Conservation (phyloP, 257 asterid species). For the Rubia yunnanensis region DNA sequence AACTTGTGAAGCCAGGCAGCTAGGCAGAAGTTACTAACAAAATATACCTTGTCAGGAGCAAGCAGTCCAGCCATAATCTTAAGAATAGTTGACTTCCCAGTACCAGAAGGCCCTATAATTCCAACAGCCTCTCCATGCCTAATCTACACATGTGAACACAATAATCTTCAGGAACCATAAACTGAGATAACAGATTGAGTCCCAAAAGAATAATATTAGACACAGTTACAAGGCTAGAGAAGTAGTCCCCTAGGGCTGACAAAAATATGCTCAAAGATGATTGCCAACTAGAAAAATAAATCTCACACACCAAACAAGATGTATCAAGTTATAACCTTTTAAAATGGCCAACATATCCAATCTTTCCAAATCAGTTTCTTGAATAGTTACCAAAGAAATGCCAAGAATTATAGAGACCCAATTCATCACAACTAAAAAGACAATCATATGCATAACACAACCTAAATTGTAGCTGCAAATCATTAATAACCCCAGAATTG, state of each 20-base stretch:
- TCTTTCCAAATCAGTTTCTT: neutral
- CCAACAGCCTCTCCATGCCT: conserved; percentile 99
- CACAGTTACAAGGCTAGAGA: neutral
- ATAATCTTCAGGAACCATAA: neutral
- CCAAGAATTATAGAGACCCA: neutral
- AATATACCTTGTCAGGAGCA: conserved; percentile 88
- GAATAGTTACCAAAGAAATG: neutral
- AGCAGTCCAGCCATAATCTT: conserved; percentile 98
- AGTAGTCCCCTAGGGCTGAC: neutral
- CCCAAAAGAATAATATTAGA: neutral
- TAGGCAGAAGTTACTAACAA: conserved; percentile 9
- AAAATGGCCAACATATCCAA: neutral
- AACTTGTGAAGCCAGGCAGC: neutral
- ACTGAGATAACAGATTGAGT: neutral
- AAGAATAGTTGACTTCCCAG: conserved; percentile 94
- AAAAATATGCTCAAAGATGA: neutral
- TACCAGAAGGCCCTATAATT: conserved; percentile 98
- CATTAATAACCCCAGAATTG: neutral
- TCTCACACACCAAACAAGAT: neutral
- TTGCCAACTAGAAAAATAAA: neutral
- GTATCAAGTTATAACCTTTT: neutral
- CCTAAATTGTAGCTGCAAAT: neutral
- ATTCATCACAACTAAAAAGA: neutral
- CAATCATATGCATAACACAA: conserved; percentile 1
- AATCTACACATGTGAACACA: conserved; percentile 44